These are phyloP conservation scores for Zancudomyces culisetae DNA, from an alignment of 371 early-diverging fungal genomes.

Conservation along the genomic window DNA sequence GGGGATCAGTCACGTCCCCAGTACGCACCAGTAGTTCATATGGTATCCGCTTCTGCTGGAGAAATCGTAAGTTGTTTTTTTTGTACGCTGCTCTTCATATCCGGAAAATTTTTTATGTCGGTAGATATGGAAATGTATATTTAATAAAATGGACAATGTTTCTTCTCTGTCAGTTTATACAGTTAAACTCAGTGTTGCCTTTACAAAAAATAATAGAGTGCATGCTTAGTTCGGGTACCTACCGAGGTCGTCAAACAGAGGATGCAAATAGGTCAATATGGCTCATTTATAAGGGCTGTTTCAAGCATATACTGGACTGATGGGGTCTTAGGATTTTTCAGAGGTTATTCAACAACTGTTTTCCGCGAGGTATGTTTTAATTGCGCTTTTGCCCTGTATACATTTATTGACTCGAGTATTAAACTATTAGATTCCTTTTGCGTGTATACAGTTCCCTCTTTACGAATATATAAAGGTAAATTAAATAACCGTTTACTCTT, in stretches of 20 bases:
- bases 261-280: conserved; percentile 76
- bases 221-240: conserved; percentile 84
- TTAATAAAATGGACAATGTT: too few relatives aligned
- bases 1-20: conserved; percentile 10
- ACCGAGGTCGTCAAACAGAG: conserved; percentile 91
- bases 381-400: neutral
- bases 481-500: too few relatives aligned
- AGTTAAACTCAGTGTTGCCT: too few relatives aligned
- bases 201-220: too few relatives aligned
- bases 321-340: conserved; percentile 72
- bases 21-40: conserved; percentile 50
- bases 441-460: conserved; percentile 88
- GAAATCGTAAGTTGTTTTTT: conserved; percentile 48
- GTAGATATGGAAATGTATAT: too few relatives aligned
- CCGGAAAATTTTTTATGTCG: too few relatives aligned
- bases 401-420: neutral
- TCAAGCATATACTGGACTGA: conserved; percentile 39
- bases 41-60: conserved; percentile 76
- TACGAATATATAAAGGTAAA: conserved; percentile 73
- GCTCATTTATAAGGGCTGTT: conserved; percentile 34
- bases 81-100: neutral
- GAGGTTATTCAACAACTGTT: conserved; percentile 78
- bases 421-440: conserved; percentile 75
- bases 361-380: conserved; percentile 54
- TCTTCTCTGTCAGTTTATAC: too few relatives aligned